phyloP scores from a whole-genome alignment of 2,329 filamentous ascomycete genomes.

The Cladosporium oxysporum region DNA sequence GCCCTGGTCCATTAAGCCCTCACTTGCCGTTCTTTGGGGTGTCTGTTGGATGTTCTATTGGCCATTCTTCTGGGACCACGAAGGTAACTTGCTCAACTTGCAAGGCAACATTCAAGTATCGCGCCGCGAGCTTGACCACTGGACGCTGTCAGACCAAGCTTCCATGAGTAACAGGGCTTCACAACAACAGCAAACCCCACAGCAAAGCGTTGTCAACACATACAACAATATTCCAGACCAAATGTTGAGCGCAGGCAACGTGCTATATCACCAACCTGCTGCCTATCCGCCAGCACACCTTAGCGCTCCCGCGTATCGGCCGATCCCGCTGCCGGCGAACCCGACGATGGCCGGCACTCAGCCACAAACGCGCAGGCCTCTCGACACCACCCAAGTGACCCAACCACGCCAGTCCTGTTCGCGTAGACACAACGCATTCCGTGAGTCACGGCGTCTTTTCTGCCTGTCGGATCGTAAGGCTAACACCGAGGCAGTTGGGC shows the following conservation, averaged over 20 bases:
- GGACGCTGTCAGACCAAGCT: background rate
- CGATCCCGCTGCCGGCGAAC: background rate
- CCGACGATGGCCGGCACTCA: background rate
- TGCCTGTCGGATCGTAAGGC: slow-evolving; percentile 8
- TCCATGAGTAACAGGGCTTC: background rate
- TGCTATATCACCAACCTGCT: slow-evolving; percentile 14
- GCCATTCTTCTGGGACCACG: slow-evolving; percentile 19
- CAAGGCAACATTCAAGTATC: slow-evolving; percentile 20
- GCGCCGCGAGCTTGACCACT: slow-evolving; percentile 14
- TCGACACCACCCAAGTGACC: background rate
- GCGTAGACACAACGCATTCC: slow-evolving; percentile 1
- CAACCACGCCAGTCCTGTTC: background rate
- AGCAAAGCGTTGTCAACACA: background rate
- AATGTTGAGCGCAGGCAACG: slow-evolving; percentile 20
- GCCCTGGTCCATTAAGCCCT: slow-evolving; percentile 41
- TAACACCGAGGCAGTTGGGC: slow-evolving; percentile 6
- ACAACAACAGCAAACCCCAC: background rate
- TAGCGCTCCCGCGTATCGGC: slow-evolving; percentile 8
- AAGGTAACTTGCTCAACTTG: slow-evolving; percentile 24
- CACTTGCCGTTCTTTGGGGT: slow-evolving; percentile 40
- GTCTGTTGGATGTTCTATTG: slow-evolving; percentile 42
- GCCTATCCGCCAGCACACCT: slow-evolving; percentile 7
- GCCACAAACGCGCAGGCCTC: slow-evolving; percentile 6
- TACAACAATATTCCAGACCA: background rate
- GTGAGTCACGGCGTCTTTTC: slow-evolving; percentile 7